Percentiles rank a stretch among this genome's conserved stretches.
These are phyloP conservation scores for Penicillium pulvis DNA, from an alignment of 495 filamentous ascomycete genomes.

Conservation along the genomic window DNA sequence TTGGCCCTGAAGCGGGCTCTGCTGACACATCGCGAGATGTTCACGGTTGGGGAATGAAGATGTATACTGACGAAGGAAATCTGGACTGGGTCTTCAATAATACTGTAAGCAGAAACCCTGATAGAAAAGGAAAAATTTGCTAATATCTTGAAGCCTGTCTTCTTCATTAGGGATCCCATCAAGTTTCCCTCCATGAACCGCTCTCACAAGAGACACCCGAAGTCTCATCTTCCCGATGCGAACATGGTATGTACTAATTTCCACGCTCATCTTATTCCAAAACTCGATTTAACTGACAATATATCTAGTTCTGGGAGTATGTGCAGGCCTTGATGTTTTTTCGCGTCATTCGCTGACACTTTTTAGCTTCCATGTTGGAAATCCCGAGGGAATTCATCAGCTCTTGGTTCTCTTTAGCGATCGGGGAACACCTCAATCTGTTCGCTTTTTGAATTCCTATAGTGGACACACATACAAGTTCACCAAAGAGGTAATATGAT, in stretches of 20 bases:
- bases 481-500: slow-evolving; percentile 49
- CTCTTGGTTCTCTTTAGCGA: slow-evolving; percentile 68
- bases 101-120: too few relatives aligned
- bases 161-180: slow-evolving; percentile 57
- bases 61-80: slow-evolving; percentile 80
- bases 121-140: too few relatives aligned
- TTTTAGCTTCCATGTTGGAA: slow-evolving; percentile 53
- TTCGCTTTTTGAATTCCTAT: slow-evolving; percentile 65
- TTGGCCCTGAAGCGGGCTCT: slow-evolving; percentile 65
- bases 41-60: slow-evolving; percentile 69
- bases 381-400: slow-evolving; percentile 66
- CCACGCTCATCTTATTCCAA: too few relatives aligned
- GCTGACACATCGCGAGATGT: slow-evolving; percentile 67
- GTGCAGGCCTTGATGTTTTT: slow-evolving; percentile 53
- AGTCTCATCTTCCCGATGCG: slow-evolving; percentile 47
- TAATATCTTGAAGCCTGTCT: slow-evolving; percentile 35
- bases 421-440: slow-evolving; percentile 61
- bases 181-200: slow-evolving; percentile 60
- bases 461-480: slow-evolving; percentile 69
- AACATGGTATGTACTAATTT: slow-evolving; percentile 43
- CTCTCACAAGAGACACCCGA: slow-evolving; percentile 52
- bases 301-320: slow-evolving; percentile 53
- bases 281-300: slow-evolving; percentile 1
- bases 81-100: slow-evolving; percentile 56
- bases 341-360: slow-evolving; percentile 14